Evolutionary conservation across 441 rosid genomes (phyloP).

Genomic region (Macaranga tanarius): DNA sequence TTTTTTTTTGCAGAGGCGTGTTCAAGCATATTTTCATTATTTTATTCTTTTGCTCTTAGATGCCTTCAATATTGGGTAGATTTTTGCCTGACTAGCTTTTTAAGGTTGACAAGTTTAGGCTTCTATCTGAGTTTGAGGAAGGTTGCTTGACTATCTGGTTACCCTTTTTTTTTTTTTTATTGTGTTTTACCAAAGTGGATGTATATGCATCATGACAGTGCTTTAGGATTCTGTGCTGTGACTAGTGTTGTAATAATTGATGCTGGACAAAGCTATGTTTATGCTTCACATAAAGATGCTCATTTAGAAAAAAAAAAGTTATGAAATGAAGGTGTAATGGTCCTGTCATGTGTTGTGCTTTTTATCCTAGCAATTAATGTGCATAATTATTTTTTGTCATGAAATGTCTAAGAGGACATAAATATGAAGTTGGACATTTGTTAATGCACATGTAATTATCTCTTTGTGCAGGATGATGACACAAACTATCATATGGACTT

Average conservation of each 20-base stretch:
- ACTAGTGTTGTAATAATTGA: not conserved
- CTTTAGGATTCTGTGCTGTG: not conserved
- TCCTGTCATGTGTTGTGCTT: not conserved
- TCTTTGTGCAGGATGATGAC: conserved; percentile 66
- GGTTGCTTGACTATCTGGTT: not conserved
- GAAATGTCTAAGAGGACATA: not conserved
- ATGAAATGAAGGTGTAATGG: too few relatives aligned
- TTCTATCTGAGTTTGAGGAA: not conserved
- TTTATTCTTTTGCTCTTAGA: not conserved
- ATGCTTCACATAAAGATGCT: not conserved
- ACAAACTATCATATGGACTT: conserved; percentile 90
- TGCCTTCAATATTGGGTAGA: not conserved
- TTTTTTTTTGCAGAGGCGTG: not conserved
- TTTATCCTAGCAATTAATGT: not conserved
- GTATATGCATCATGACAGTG: not conserved
- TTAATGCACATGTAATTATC: not conserved
- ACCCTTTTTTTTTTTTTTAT: not conserved
- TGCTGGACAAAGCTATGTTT: not conserved
- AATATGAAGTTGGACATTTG: not conserved
- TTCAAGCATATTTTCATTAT: not conserved
- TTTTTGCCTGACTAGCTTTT: not conserved
- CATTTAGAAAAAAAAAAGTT: too few relatives aligned
- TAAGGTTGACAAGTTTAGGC: not conserved
- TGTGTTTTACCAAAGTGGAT: not conserved
- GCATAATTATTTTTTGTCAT: not conserved